phyloP scores from a whole-genome alignment of 2,329 filamentous ascomycete genomes.

The Aphanoascus verrucosus region DNA sequence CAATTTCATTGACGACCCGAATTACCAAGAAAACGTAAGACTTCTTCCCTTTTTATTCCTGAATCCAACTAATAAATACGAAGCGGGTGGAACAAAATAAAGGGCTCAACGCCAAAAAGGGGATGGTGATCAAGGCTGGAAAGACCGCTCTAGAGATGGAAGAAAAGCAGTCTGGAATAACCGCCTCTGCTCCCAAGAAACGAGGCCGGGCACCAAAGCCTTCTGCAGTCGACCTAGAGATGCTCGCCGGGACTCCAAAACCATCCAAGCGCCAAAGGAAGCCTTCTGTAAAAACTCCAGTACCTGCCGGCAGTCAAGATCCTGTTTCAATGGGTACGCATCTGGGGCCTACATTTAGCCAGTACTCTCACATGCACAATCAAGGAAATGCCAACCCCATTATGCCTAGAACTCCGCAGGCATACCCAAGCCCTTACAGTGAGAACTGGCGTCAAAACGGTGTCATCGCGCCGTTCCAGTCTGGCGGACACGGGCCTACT shows the following conservation, averaged over 20 bases:
- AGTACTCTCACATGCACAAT: background rate
- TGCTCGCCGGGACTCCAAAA: background rate
- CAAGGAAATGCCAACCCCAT: background rate
- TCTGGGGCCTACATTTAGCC: too few relatives aligned
- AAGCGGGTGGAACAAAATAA: conserved; percentile 27
- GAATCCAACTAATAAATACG: conserved; percentile 1
- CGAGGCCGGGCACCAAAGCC: background rate
- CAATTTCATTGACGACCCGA: conserved; percentile 30
- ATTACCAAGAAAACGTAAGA: conserved; percentile 18
- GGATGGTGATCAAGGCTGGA: conserved; percentile 25
- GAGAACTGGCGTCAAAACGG: background rate
- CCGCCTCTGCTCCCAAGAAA: background rate
- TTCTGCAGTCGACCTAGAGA: background rate
- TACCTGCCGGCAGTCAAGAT: too few relatives aligned
- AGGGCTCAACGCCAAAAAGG: conserved; percentile 26
- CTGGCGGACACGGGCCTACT: too few relatives aligned
- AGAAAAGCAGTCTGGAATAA: conserved; percentile 7
- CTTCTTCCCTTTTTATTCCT: background rate
- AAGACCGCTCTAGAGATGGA: conserved; percentile 20
- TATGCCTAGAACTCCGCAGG: background rate
- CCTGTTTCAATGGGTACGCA: too few relatives aligned
- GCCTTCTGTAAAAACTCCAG: background rate
- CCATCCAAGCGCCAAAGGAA: background rate
- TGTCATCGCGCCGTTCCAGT: background rate
- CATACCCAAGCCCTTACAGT: background rate